Evolutionary conservation across 179 eudicot species (phyloP).

Genomic region (Spinacia oleracea): DNA sequence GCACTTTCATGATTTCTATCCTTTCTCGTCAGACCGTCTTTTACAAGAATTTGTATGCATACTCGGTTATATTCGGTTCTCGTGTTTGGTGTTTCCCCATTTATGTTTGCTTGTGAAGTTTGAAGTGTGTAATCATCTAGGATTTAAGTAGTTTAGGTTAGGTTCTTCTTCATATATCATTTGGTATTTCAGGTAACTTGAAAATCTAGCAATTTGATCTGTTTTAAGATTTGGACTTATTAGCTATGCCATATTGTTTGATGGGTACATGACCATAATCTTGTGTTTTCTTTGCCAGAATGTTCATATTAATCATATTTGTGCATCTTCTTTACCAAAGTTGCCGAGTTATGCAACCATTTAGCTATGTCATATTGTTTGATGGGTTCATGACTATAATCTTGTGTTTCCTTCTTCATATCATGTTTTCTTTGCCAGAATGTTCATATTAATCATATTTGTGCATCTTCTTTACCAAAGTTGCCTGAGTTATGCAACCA

Average conservation of each 20-base stretch:
- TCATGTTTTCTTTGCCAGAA: neutral
- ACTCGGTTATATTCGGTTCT: neutral
- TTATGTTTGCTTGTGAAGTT: neutral
- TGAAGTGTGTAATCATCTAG: slow-evolving; percentile 12
- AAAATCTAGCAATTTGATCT: neutral
- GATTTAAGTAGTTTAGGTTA: neutral
- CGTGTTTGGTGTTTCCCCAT: neutral
- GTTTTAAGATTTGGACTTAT: neutral
- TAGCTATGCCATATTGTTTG: neutral
- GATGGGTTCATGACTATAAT: neutral
- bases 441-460: neutral
- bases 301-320: neutral
- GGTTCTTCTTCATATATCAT: neutral
- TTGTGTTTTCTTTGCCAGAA: neutral
- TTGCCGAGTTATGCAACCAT: neutral
- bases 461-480: neutral
- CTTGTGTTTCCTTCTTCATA: neutral
- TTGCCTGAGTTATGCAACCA: neutral
- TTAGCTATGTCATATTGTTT: neutral
- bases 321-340: neutral
- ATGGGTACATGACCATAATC: neutral
- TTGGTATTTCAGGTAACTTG: neutral
- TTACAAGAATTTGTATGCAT: neutral
- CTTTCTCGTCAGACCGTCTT: neutral
- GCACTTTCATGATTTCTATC: neutral